Conservation (phyloP, 78 protist genomes). For the Speleostelium caveatum region DNA sequence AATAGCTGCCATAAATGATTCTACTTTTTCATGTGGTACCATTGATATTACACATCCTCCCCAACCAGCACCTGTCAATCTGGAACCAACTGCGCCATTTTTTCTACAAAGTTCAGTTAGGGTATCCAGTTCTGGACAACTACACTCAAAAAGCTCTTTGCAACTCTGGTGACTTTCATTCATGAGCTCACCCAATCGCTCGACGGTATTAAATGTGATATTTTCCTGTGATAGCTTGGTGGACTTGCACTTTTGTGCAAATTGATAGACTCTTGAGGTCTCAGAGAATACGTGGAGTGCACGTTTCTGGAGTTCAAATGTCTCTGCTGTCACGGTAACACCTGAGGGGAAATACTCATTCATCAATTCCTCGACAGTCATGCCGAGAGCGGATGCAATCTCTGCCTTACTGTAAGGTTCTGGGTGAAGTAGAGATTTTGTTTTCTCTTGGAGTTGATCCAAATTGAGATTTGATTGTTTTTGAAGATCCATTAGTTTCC, state of each 20-base stretch:
- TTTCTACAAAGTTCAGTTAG: constrained; percentile 38
- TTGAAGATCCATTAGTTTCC: constrained; percentile 70
- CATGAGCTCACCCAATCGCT: constrained; percentile 58
- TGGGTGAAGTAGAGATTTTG: not conserved
- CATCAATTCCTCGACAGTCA: constrained; percentile 21
- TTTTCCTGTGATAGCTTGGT: not conserved
- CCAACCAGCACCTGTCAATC: constrained; percentile 84
- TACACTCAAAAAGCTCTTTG: constrained; percentile 41
- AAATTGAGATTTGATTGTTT: constrained; percentile 16
- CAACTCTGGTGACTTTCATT: constrained; percentile 54
- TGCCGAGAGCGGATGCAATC: constrained; percentile 19
- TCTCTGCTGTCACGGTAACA: constrained; percentile 22
- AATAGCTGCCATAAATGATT: not conserved
- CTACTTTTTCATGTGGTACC: constrained; percentile 10
- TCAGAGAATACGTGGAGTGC: constrained; percentile 75
- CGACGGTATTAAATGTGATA: constrained; percentile 1
- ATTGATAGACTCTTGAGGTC: constrained; percentile 60
- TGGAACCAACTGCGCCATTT: constrained; percentile 56
- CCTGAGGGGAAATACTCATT: constrained; percentile 54
- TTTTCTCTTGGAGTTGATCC: constrained; percentile 1
- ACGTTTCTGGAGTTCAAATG: constrained; percentile 45
- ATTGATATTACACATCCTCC: constrained; percentile 69
- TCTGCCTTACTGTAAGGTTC: constrained; percentile 50
- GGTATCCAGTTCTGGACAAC: constrained; percentile 74
- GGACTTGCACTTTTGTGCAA: constrained; percentile 8